Evolutionary conservation across 257 asterid species (phyloP).

Genomic region (Penstemon barbatus): DNA sequence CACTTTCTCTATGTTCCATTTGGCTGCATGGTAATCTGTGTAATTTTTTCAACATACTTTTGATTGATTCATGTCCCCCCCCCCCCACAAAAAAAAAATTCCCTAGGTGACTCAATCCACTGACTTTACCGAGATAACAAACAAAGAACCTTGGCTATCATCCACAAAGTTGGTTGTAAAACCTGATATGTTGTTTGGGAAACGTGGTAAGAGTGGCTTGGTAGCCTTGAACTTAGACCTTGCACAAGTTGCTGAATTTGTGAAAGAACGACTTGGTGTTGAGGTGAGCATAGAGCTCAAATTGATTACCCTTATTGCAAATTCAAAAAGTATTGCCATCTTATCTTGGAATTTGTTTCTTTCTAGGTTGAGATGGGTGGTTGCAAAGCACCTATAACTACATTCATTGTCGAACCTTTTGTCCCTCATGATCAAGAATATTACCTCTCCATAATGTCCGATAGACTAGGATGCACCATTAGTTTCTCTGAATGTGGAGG

Average conservation of each 20-base stretch:
- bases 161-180: constrained; percentile 87
- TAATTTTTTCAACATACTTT: no score
- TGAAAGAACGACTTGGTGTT: constrained; percentile 79
- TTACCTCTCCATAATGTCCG: constrained; percentile 81
- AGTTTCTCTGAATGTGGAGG: constrained; percentile 98
- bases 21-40: background rate
- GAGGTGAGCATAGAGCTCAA: constrained; percentile 53
- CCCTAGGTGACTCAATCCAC: constrained; percentile 67
- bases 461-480: constrained; percentile 79
- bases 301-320: constrained; percentile 5
- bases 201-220: constrained; percentile 94
- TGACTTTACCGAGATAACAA: constrained; percentile 73
- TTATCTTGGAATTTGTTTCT: constrained; percentile 23
- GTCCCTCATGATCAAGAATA: constrained; percentile 86
- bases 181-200: constrained; percentile 93
- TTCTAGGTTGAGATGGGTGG: constrained; percentile 92
- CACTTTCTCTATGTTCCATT: background rate
- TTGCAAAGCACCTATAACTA: constrained; percentile 90
- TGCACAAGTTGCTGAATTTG: constrained; percentile 86
- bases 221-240: constrained; percentile 81
- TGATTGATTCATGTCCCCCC: no score
- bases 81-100: background rate
- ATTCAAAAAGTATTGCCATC: constrained; percentile 28
- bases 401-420: constrained; percentile 91
- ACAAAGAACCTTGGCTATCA: constrained; percentile 85